Evolutionary conservation across 2,329 filamentous ascomycete genomes (phyloP).

Genomic region (Pseudogymnoascus destructans): DNA sequence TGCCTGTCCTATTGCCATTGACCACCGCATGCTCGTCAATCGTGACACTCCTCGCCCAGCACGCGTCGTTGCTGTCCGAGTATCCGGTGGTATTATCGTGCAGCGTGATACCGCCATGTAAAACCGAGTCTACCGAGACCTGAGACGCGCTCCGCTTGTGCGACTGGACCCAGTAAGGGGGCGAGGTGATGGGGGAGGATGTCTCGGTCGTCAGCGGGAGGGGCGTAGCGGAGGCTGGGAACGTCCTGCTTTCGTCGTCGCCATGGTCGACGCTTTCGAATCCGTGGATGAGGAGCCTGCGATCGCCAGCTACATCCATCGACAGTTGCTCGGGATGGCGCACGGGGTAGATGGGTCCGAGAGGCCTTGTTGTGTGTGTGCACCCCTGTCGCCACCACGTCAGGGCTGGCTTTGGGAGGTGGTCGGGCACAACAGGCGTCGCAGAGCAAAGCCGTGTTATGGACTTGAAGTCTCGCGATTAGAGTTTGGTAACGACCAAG

Average conservation of each 20-base stretch:
- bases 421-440: not conserved
- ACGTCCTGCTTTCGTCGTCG: conserved; percentile 11
- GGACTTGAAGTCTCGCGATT: not conserved
- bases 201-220: not conserved
- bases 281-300: not conserved
- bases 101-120: conserved; percentile 43
- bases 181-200: conserved; percentile 25
- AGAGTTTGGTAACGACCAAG: not conserved
- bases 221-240: conserved; percentile 9
- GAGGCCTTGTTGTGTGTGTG: not conserved
- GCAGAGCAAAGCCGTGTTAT: not conserved
- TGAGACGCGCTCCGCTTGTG: conserved; percentile 28
- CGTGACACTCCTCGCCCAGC: conserved; percentile 52
- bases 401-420: not conserved
- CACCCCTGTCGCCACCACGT: conserved; percentile 1
- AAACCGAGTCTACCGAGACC: conserved; percentile 36
- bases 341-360: not conserved
- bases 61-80: conserved; percentile 40
- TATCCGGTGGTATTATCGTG: conserved; percentile 42
- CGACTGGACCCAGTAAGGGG: conserved; percentile 30
- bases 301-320: not conserved
- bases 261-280: conserved; percentile 9
- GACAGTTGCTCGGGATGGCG: conserved; percentile 1
- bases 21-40: conserved; percentile 45
- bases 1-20: conserved; percentile 22